Base-by-base conservation (phyloP, 306 rosid genomes). In the Pterocarpus macrocarpus region DNA sequence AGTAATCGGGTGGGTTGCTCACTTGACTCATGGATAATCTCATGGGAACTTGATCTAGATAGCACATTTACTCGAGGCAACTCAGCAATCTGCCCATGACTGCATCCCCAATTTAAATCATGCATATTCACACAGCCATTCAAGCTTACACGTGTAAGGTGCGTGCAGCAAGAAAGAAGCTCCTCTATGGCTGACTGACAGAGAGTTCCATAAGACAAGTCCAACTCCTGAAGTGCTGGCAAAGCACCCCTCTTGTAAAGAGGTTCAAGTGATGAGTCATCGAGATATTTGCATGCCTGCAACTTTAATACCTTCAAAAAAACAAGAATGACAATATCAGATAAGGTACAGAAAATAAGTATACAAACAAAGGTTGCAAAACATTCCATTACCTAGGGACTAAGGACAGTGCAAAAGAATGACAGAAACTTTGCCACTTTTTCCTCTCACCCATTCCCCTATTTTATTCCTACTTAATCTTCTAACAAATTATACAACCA, bases 121-220 rank as follows among this genome's bases (percentile, higher is more conserved):
- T 91, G 98, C 99, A 96, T 90, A 83, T 96, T 92, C 68, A 75
- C 90, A 85, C 99, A 96, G 79, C 99, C 99, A 87, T 94, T 96
- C 89, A 96, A 83, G 93, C 98, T 96, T 90, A 96, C 91, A 74
- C 87, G 99, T 12, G 94, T 96, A 33, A 96, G 95, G 83, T 87
- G 98, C 0, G 86, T 90, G 87, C 99, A 92, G 85, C 97, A 92
- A 75, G 97, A 88, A 74, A 96, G 94, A 86, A 96, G 99, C 87
- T 96, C 98, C 79, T 96, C 99, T 53, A 96, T 96, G 43, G 99
- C 96, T 70, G 94, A 88, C 73, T 93, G 99, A 83, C 98, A 91
- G 3, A 96, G 87, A 47, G 95, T 90, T 83, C 97, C 98, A 69
- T 96, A 96, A 39, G 99, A 96, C 81, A 96, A 84, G 85, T 96